Conservation (phyloP, 176 grass and related monocot genomes). For the Bonia amplexicaulis region DNA sequence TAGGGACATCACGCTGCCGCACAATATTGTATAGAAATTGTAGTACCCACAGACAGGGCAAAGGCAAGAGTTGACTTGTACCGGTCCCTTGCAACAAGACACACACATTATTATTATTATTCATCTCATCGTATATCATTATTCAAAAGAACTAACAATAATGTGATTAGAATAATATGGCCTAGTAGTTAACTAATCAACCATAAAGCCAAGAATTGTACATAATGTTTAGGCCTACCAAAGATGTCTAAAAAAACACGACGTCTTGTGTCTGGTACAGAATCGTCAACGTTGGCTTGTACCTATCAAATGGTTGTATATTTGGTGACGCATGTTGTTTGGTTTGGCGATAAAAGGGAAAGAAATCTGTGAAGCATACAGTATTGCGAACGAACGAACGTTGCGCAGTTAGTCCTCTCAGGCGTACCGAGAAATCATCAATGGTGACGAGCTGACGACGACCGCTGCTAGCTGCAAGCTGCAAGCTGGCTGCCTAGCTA, state of each 20-base stretch:
- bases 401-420: not conserved
- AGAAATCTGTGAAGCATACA: not conserved
- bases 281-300: not conserved
- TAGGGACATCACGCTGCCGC: not conserved
- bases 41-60: too few species aligned
- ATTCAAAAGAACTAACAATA: not conserved
- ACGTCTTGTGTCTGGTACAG: not conserved
- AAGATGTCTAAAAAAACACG: not conserved
- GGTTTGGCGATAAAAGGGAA: not conserved
- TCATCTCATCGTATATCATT: not conserved
- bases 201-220: not conserved
- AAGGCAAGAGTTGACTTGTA: too few species aligned
- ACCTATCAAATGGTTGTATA: not conserved
- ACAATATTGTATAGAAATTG: not conserved
- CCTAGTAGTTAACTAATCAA: not conserved
- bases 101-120: not conserved
- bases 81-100: not conserved
- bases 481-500: not conserved
- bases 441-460: not conserved
- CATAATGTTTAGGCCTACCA: not conserved
- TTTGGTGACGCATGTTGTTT: not conserved
- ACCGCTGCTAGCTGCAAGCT: too few species aligned
- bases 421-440: not conserved
- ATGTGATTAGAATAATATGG: not conserved
- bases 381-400: not conserved